Percentiles rank a stretch among this genome's conserved stretches.
Evolutionary conservation across 139 green algal genomes (phyloP).

Genomic region (Volvox africanus): DNA sequence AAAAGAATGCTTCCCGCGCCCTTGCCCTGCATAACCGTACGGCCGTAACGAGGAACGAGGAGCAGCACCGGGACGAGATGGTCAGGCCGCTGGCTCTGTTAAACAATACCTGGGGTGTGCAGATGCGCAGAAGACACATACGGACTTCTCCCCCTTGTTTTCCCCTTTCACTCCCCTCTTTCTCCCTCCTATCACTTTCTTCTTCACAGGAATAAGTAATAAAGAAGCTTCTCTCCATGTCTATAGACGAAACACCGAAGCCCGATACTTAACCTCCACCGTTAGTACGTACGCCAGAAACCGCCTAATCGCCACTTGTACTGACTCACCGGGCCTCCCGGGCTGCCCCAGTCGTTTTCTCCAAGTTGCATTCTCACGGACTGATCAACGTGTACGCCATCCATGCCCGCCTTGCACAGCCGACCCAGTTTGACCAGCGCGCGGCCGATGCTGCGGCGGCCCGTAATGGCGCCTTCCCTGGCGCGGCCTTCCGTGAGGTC

Average conservation of each 20-base stretch:
- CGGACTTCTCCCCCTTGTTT: neutral
- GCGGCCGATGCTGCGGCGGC: neutral
- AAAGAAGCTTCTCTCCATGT: no score
- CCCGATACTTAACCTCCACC: no score
- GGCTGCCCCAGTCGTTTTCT: slow-evolving; percentile 12
- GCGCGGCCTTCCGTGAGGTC: slow-evolving; percentile 44
- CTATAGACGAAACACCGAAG: no score
- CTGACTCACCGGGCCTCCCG: slow-evolving; percentile 21
- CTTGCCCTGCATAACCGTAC: slow-evolving; percentile 20
- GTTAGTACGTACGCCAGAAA: no score
- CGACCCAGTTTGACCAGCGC: neutral
- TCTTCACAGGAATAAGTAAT: no score
- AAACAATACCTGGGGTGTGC: no score
- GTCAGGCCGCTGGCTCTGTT: neutral
- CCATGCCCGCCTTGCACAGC: neutral
- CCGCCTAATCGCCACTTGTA: no score
- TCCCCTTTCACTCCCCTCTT: neutral
- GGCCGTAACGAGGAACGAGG: neutral
- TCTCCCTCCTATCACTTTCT: no score
- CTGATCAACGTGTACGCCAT: neutral
- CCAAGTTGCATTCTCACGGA: neutral
- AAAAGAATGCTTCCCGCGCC: neutral
- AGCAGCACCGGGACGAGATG: neutral
- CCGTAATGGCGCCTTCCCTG: neutral
- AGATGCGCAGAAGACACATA: neutral